Base-by-base conservation (phyloP, 345 rosid genomes). In the Excoecaria cochinchinensis region DNA sequence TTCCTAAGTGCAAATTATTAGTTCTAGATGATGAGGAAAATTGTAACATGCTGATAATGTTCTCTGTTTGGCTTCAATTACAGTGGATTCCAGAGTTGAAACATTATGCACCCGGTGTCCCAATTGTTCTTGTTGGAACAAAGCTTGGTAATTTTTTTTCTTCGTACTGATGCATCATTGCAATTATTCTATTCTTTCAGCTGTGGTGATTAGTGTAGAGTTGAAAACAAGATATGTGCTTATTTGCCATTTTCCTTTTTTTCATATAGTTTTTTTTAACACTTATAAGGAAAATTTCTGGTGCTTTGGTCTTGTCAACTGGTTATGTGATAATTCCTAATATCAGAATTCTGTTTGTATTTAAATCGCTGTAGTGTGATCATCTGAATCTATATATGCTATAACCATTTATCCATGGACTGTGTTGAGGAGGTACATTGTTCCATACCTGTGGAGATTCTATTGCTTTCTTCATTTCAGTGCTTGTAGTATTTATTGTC, bases 61-160 rank as follows among this genome's bases (percentile, higher is more conserved):
- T 60, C 22, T 24, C 8, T 40, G 22, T 63, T 60, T 74, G 78
- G 66, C 47, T 63, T 71, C 38, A 7, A 65, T 46, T 71, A 25
- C 82, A 79, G 82, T 79, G 82, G 82, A 79, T 79, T 79, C 82
- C 82, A n/a, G 82, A 79, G 76, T 56, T 79, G 76, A 79, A 75
- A 53, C 82, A 79, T 66, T 79, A 79, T 79, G 82, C 82, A 13
- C 78, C 82, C 71, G 82, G 82, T 50, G 82, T 79, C 72, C 82
- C 82, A 70, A 79, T 79, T 71, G 48, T 79, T 40, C 82, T 79
- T 44, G 79, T 79, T 15, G 82, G 82, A 21, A 79, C 82, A 71
- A 79, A 79, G 68, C 82, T 79, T 39, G 82, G 82, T 79, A 79
- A 24, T 58, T 46, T 56, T 58, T 42, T 17, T 75, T 16, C 36